Evolutionary conservation across 2,329 filamentous ascomycete species (phyloP), one percentile per base, ranked within the genome.

Genomic region (Xylaria sp.): DNA sequence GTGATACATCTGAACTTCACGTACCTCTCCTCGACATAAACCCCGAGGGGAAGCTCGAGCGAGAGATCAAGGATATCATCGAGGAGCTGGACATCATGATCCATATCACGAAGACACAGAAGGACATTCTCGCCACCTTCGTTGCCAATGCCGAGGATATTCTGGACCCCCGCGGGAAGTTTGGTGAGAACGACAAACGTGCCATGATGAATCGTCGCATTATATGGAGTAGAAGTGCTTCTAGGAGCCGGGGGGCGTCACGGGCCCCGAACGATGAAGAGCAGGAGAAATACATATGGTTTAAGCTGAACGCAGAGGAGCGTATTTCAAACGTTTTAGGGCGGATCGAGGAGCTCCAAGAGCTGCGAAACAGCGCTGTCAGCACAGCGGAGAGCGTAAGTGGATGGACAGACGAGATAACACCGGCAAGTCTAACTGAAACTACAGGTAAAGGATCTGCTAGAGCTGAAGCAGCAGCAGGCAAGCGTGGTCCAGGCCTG

Each of bases 31-130:
- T 78, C 1, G 70, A 77, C 48, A 78, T 79, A 20, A 73, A 71
- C 2, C 69, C 70, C 1, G 76, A 79, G 54, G 74, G 73, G 0
- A 66, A 71, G 18, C 63, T 80, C 0, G 71, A 77, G 26, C 63
- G 68, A 0, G 77, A 80, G 46, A 73, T 76, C 8, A 75, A 77
- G 44, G 77, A 80, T 39, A 77, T 80, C 19, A 61, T 75, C 1
- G 77, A 79, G 13, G 77, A 81, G 54, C 68, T 81, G 0, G 72
- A 75, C 7, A 80, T 80, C 47, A 78, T 80, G 66, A 63, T 73
- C 0, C 67, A 71, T 13, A 66, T 79, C 13, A 63, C 67, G 4
- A 67, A 66, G 5, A 67, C 70, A n/a, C 76, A 77, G 38, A 42
- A 54, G 1, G 66, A 71, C 2, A 65, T 72, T 0, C 48, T 74